These are phyloP conservation scores for Pseudogymnoascus sp. DNA, from an alignment of 2,329 filamentous ascomycete species.

Conservation along the genomic window DNA sequence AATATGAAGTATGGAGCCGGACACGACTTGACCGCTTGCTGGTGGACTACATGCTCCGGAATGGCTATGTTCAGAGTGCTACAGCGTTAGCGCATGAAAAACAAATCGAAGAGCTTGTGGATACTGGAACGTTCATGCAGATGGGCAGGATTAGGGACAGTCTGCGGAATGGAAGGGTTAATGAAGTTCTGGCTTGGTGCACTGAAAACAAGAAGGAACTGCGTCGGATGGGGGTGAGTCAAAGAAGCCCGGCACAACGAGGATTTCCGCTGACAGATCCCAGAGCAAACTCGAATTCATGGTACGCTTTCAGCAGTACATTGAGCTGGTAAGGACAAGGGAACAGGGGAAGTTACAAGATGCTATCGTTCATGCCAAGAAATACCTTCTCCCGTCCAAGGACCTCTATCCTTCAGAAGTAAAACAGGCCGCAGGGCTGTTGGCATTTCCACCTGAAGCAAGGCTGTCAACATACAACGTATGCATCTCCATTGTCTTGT, in stretches of 20 bases:
- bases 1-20: conserved; percentile 86
- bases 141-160: conserved; percentile 72
- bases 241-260: neutral
- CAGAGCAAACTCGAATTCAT: conserved; percentile 85
- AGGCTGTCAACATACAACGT: conserved; percentile 46
- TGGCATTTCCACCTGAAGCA: conserved; percentile 62
- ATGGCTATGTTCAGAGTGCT: conserved; percentile 74
- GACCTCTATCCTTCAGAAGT: conserved; percentile 62
- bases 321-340: conserved; percentile 72
- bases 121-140: conserved; percentile 78
- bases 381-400: conserved; percentile 64
- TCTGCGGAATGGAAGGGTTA: conserved; percentile 60
- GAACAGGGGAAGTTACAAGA: conserved; percentile 60
- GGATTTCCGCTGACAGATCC: neutral
- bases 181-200: conserved; percentile 82
- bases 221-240: conserved; percentile 69
- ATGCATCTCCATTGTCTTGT: neutral
- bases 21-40: conserved; percentile 73
- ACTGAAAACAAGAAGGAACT: conserved; percentile 87
- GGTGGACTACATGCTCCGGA: conserved; percentile 84
- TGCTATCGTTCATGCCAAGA: conserved; percentile 73
- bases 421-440: conserved; percentile 65
- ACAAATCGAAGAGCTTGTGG: conserved; percentile 71
- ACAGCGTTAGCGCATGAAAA: conserved; percentile 65
- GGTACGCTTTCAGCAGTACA: conserved; percentile 87